phyloP scores from a whole-genome alignment of 139 green algal species.

The Chlamydomonas applanata region DNA sequence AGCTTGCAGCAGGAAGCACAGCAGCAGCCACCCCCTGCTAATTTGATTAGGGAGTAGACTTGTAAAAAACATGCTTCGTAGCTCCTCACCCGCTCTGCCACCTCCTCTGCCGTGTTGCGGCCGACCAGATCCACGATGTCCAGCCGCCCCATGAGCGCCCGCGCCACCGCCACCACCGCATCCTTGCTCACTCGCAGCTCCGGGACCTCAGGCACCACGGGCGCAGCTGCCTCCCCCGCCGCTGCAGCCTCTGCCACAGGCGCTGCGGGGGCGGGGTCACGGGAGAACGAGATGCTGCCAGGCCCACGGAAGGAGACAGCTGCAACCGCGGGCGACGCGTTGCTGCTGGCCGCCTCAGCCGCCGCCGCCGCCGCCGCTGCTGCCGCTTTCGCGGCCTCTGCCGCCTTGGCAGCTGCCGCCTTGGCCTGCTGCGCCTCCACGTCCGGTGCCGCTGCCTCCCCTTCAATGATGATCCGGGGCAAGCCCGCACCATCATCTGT shows the following conservation, averaged over 20 bases:
- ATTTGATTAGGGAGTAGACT: too few species aligned
- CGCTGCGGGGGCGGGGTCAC: not conserved
- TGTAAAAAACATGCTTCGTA: too few species aligned
- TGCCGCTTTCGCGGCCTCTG: not conserved
- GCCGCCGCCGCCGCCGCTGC: not conserved
- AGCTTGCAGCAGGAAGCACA: too few species aligned
- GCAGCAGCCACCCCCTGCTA: too few species aligned
- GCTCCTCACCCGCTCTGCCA: constrained; percentile 54
- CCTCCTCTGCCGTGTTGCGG: constrained; percentile 47
- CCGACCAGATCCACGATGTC: constrained; percentile 59
- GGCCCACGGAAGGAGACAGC: not conserved
- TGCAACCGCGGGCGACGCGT: not conserved
- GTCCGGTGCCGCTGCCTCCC: constrained; percentile 1
- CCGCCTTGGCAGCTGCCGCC: not conserved
- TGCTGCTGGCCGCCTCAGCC: not conserved
- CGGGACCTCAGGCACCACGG: not conserved
- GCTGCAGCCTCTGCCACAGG: not conserved
- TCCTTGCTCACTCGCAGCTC: constrained; percentile 5
- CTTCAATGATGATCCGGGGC: constrained; percentile 22
- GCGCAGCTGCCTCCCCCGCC: too few species aligned
- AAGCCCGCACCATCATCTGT: not conserved
- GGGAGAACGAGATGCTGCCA: constrained; percentile 1
- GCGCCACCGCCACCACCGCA: constrained; percentile 34
- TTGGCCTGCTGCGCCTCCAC: not conserved
- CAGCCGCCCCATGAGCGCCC: constrained; percentile 50